phyloP scores from a whole-genome alignment of 148 eudicot genomes.

The Vaccinium macrocarpon region DNA sequence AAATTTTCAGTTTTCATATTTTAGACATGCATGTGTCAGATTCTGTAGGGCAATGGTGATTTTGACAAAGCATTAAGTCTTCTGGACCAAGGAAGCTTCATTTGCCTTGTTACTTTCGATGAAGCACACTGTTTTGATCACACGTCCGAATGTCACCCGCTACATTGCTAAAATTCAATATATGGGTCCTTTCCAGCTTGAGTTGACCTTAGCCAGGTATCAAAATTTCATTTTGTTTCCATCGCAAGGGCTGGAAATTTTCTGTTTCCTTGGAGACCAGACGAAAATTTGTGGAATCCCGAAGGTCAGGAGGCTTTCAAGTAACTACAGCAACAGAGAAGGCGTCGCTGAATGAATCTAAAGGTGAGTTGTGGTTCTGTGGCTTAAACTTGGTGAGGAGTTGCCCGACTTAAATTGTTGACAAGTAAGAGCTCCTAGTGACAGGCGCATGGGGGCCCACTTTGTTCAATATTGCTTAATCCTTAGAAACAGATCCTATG shows the following conservation, averaged over 20 bases:
- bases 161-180: not conserved
- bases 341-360: conserved; percentile 9
- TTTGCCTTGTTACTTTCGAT: not conserved
- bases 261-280: not conserved
- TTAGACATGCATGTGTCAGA: conserved; percentile 34
- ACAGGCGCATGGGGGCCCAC: not conserved
- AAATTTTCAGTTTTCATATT: conserved; percentile 26
- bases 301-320: conserved; percentile 26
- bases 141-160: too few species aligned
- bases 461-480: not conserved
- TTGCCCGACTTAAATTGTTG: not conserved
- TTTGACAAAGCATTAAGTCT: conserved; percentile 64
- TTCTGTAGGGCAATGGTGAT: conserved; percentile 47
- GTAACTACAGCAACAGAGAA: conserved; percentile 24
- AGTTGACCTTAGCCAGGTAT: too few species aligned
- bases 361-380: not conserved
- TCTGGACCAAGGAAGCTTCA: conserved; percentile 57
- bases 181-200: too few species aligned
- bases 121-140: not conserved
- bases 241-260: not conserved
- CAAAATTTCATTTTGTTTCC: too few species aligned
- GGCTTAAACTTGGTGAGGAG: not conserved
- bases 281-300: not conserved
- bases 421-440: not conserved
- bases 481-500: not conserved